Evolutionary conservation across 1,139 yeast species (phyloP), one percentile per base, ranked within the genome.

Genomic region (Taiozyma sp.): DNA sequence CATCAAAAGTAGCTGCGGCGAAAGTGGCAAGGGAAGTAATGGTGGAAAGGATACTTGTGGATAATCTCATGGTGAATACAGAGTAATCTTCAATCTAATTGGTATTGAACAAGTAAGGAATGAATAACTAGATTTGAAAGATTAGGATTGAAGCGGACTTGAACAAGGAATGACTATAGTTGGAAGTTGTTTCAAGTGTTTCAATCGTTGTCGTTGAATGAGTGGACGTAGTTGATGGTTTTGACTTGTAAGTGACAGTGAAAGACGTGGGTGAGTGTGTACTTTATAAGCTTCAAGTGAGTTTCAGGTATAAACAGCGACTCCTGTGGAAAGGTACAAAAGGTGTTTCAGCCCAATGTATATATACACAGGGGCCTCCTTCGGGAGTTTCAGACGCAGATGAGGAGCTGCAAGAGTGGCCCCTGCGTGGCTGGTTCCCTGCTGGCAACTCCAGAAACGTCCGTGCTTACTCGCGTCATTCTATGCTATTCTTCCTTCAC

Each of bases 1-100:
- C 69, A 56, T 76, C 73, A 55, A 79, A 79, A 16, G 77, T 75
- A 7, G 50, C 42, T 28, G 50, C 22, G 5, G 39, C 52, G 9
- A 21, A 9, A 5, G 54, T 26, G 10, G 47, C n/a, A 2, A 54
- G 28, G 7, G 50, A 30, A 6, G 44, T 44, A 14, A 54, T 4
- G 9, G 50, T 30, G 16, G 51, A 22, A 4, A 51, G 14, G 11
- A 42, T 14, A n/a, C 47, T 24, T 10, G 45, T 21, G 16, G 47
- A 24, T 16, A 47, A 22, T 39, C 40, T 40, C 51, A 52, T 51
- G 34, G 35, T 24, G 28, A 24, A 14, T 6, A 40, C 13, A 32
- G 19, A 32, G 35, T 32, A 32, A 32, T 32, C 35, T 32, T 32
- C 16, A 40, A 24, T 22, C 43, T 40, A 40, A 22, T 24, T 24